These are phyloP conservation scores for Tritrichomonas foetus DNA, from an alignment of 208 protist genomes.

Conservation along the genomic window DNA sequence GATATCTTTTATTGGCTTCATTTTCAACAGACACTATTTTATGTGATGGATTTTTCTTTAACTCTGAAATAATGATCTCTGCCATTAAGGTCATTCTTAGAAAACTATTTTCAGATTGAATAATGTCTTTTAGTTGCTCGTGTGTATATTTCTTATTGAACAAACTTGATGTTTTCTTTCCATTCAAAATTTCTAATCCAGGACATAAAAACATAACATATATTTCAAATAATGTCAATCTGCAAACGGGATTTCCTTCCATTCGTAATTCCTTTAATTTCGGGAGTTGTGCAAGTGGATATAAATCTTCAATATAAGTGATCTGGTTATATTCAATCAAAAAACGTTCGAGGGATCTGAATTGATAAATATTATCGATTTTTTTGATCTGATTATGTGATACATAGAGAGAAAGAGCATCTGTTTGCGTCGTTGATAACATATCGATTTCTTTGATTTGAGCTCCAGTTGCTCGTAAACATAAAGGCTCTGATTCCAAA, in stretches of 20 bases:
- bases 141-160: too few species aligned
- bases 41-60: too few species aligned
- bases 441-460: not conserved
- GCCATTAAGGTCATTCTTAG: too few species aligned
- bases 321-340: not conserved
- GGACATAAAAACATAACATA: too few species aligned
- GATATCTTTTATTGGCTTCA: too few species aligned
- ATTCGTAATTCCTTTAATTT: not conserved
- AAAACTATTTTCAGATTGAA: too few species aligned
- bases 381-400: not conserved
- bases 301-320: conserved; percentile 25
- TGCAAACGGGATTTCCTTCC: not conserved
- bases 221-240: too few species aligned
- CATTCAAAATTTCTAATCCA: too few species aligned
- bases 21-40: too few species aligned
- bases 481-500: not conserved
- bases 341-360: not conserved
- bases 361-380: not conserved
- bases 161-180: too few species aligned
- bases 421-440: not conserved
- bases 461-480: not conserved
- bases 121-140: too few species aligned
- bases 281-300: not conserved
- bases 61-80: too few species aligned
- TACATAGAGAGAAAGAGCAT: not conserved